Evolutionary conservation across 2,329 filamentous ascomycete genomes (phyloP), one percentile per base, ranked within the genome.

Genomic region (Rutstroemia sp.): DNA sequence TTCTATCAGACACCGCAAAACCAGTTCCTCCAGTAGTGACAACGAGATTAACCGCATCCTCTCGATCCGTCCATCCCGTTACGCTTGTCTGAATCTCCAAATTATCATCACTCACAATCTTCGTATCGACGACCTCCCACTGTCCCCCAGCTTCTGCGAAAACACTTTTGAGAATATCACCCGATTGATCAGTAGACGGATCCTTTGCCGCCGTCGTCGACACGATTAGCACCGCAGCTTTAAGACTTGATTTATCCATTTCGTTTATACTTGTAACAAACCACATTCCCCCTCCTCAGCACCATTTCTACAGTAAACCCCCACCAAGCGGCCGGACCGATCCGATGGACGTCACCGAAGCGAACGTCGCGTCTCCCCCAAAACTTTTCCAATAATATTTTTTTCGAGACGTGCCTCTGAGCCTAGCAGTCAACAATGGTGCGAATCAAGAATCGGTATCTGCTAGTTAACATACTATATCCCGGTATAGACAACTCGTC

Each of bases 401-500:
- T 39, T 21, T 41, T 10, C 17, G 9, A 12, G 21, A 44, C 57
- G 48, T 38, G 51, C 16, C 47, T 49, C 19, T 16, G 48, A 48
- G 47, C 12, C n/a, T n/a, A 9, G 10, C 19, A 38, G 23, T 16
- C 27, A 23, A 41, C 34, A 44, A 96, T 99, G 94, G 94, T 99
- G 58, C 89, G 94, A 69, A 83, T 97, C 64, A 99, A 99, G 73
- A 88, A 96, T 72, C 86, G 94, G 66, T 99, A 99, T 71, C 81
- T 99, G 17, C 83, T 97, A n/a, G 83, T 97, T 60, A 89, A 95
- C 69, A 91, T 97, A 63, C 78, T 97, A 48, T 96, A 96, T 67
- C 90, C 92, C 0, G 78, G 83, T 66, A 65, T 58, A 59, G 67
- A 48, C 62, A 61, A 63, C 19, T 47, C 54, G n/a, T 58, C 65